Base-by-base conservation (phyloP, 345 rosid species). In the Garcia nutans region DNA sequence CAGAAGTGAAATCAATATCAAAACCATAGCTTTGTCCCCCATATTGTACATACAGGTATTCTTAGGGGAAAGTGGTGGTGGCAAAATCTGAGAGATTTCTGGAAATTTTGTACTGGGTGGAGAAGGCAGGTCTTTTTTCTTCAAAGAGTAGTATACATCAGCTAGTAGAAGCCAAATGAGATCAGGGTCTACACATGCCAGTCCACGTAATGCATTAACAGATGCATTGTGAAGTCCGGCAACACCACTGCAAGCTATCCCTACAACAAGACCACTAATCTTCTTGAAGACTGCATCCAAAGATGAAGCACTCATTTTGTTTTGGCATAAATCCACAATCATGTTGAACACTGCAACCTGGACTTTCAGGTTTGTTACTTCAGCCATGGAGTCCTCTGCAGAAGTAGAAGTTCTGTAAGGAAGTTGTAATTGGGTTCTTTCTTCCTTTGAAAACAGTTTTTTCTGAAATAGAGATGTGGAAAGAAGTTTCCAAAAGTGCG, bases 111-210 rank as follows among this genome's bases (percentile, higher is more conserved):
- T 37, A 10, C 83, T 72, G 3, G 97, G 93, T 5, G 94, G 93
- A 0, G 74, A 60, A 75, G 92, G 92, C 50, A 77, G 20, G 62
- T 84, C 80, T 68, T 77, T 86, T 85, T 78, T 86, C 89, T 86
- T 87, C 77, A 82, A 37, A 28, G 96, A 80, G 84, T 81, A 93
- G 76, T 93, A 90, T 56, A 93, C 91, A 73, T 96, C 99, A 0
- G 96, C 93, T 73, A 96, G 76, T 61, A 93, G 92, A 77, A 96
- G 87, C 98, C 99, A 91, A 23, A 95, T 82, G 50, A 96, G 94
- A 84, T 96, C 99, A 41, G 98, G 84, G 80, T 96, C 98, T 3
- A 96, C 76, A 28, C 84, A 80, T 19, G 96, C 93, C 50, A 96
- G 93, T 70, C 93, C 99, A 26, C 57, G 76, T 71, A 96, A 73